These are phyloP conservation scores for Cairneyella variabilis DNA, from an alignment of 495 filamentous ascomycete species.

Conservation along the genomic window DNA sequence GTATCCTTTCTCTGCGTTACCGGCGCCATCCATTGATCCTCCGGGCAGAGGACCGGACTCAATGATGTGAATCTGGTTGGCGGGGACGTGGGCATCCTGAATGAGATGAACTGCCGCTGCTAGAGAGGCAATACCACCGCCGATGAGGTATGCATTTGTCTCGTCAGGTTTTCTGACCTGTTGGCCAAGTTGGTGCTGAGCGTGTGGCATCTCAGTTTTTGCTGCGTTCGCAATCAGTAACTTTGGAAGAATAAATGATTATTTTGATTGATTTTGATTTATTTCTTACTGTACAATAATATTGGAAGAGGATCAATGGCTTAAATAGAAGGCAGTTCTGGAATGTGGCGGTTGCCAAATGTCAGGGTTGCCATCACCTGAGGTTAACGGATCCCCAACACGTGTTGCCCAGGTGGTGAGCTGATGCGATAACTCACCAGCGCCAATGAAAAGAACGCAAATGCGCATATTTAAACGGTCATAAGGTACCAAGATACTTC, in stretches of 20 bases:
- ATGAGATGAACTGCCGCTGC: slow-evolving; percentile 39
- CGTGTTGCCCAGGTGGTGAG: no score
- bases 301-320: not conserved
- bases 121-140: slow-evolving; percentile 39
- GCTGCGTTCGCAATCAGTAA: no score
- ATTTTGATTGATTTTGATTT: not conserved
- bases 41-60: slow-evolving; percentile 31
- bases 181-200: not conserved
- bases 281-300: not conserved
- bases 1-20: slow-evolving; percentile 36
- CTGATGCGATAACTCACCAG: no score
- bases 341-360: not conserved
- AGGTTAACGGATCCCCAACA: not conserved
- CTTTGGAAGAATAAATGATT: no score
- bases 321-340: not conserved
- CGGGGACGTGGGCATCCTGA: slow-evolving; percentile 39
- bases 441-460: no score
- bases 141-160: slow-evolving; percentile 37
- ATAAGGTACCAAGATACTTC: no score
- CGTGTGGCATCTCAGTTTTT: not conserved
- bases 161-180: slow-evolving; percentile 25
- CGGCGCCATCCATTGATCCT: slow-evolving; percentile 32
- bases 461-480: no score
- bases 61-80: slow-evolving; percentile 38
- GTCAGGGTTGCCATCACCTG: not conserved